A percentile compares a stretch with the other conserved stretches of the same genome.
Evolutionary conservation across 768 basidiomycete genomes (phyloP).

Genomic region (Erythrobasidium yunnanense): DNA sequence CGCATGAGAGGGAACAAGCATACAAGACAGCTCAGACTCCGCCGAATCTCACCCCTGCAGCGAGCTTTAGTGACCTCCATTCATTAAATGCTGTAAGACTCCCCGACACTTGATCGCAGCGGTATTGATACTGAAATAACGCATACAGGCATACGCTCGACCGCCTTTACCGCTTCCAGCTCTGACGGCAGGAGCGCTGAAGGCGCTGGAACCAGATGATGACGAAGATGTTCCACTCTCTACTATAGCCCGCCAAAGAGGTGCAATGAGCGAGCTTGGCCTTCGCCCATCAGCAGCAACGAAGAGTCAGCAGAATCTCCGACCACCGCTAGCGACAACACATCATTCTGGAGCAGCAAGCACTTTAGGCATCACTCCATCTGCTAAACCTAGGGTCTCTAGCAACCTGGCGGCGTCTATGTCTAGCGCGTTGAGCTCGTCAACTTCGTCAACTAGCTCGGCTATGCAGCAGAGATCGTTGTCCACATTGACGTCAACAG

Average conservation of each 20-base stretch:
- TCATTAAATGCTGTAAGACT: too few species aligned
- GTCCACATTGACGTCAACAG: neutral
- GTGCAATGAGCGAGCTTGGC: constrained; percentile 6
- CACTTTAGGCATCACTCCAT: neutral
- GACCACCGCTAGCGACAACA: neutral
- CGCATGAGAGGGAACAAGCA: neutral
- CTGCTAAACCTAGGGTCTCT: neutral
- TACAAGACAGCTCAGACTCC: constrained; percentile 16
- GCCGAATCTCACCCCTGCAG: constrained; percentile 2
- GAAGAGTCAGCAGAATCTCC: too few species aligned
- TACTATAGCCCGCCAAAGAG: neutral
- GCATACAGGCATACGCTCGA: too few species aligned
- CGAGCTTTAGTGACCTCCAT: constrained; percentile 5
- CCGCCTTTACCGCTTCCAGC: neutral
- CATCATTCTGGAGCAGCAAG: neutral
- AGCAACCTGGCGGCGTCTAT: neutral
- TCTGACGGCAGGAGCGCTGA: neutral
- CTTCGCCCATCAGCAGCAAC: neutral
- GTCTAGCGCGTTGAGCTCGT: too few species aligned
- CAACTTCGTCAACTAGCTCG: too few species aligned
- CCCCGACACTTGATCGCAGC: too few species aligned
- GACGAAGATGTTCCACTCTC: constrained; percentile 21
- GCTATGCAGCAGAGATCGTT: neutral
- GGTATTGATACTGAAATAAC: too few species aligned
- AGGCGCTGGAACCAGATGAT: neutral